A percentile compares a stretch with the other conserved stretches of the same genome.
Conservation (phyloP, 1,284 basidiomycete species). For the Malassezia yamatoensis region DNA sequence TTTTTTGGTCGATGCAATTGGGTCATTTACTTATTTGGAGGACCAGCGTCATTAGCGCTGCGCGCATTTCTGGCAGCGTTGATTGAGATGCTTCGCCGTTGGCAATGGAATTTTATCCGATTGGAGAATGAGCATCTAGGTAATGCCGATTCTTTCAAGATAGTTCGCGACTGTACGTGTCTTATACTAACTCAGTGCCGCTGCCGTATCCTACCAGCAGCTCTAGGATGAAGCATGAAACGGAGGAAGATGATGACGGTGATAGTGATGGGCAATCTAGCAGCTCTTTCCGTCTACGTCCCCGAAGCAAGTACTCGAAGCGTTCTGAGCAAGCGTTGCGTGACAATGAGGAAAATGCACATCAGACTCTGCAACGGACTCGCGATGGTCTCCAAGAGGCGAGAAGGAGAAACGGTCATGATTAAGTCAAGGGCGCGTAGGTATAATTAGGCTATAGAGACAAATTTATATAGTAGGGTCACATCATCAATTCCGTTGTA, state of each 20-base stretch:
- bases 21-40: constrained; percentile 63
- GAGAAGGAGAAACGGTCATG: neutral
- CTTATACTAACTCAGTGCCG: constrained; percentile 15
- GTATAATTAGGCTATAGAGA: neutral
- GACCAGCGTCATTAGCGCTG: constrained; percentile 54
- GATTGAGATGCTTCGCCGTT: constrained; percentile 68
- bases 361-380: constrained; percentile 2
- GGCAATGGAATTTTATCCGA: constrained; percentile 79
- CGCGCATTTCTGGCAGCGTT: constrained; percentile 62
- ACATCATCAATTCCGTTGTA: too few relatives aligned
- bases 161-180: constrained; percentile 23
- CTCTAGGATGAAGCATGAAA: neutral
- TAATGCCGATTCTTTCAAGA: constrained; percentile 37
- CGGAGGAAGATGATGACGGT: constrained; percentile 6
- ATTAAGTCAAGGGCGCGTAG: neutral
- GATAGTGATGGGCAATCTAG: neutral
- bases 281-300: neutral
- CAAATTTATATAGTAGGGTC: neutral
- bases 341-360: neutral
- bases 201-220: constrained; percentile 23
- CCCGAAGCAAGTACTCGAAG: neutral
- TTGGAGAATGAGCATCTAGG: constrained; percentile 72
- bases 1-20: constrained; percentile 68
- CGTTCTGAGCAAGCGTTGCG: neutral
- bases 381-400: neutral